Evolutionary conservation across 306 rosid species (phyloP).

Genomic region (Pachyrhizus erosus): DNA sequence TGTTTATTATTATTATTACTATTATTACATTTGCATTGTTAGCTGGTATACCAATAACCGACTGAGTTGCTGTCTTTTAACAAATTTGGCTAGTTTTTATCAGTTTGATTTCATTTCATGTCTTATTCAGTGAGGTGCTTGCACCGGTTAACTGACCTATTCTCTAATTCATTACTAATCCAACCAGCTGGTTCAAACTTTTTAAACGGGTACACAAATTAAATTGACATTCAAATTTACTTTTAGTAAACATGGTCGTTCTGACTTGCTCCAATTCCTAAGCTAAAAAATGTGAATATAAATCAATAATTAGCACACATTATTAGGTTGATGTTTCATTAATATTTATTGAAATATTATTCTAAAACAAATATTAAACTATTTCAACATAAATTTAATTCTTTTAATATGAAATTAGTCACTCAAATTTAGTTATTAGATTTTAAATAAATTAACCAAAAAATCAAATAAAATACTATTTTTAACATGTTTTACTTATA

Average conservation of each 20-base stretch:
- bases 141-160: background rate
- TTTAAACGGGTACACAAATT: background rate
- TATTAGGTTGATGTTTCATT: background rate
- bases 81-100: background rate
- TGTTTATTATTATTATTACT: background rate
- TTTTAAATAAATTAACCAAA: background rate
- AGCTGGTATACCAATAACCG: background rate
- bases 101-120: background rate
- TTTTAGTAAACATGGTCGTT: background rate
- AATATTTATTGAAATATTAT: background rate
- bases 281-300: background rate
- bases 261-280: background rate
- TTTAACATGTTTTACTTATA: background rate
- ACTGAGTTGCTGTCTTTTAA: background rate
- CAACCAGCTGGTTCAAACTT: background rate
- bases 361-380: no score
- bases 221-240: background rate
- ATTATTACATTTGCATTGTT: background rate
- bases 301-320: background rate
- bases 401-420: background rate
- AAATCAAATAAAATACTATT: background rate
- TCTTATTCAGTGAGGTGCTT: background rate
- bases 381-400: background rate
- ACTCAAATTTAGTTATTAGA: background rate
- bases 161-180: background rate